phyloP scores from a whole-genome alignment of 129 eudicot species.

The Tagetes erecta region DNA sequence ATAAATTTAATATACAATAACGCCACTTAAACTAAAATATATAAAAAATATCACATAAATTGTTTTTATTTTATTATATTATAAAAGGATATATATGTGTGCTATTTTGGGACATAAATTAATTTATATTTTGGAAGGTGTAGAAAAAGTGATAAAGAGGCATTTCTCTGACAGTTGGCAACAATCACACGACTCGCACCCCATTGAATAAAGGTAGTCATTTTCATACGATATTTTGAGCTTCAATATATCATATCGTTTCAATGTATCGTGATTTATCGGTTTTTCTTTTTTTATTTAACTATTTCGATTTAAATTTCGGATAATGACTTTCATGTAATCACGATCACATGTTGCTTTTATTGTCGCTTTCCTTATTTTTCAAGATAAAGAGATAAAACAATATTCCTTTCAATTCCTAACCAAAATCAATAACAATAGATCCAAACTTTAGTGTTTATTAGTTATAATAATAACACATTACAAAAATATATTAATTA shows the following conservation, averaged over 20 bases:
- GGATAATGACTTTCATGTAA: conserved; percentile 29
- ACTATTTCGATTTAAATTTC: background rate
- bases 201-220: conserved; percentile 24
- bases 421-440: background rate
- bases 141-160: conserved; percentile 35
- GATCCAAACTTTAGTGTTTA: background rate
- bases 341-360: conserved; percentile 43
- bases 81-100: too few relatives aligned
- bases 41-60: too few relatives aligned
- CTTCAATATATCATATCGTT: conserved; percentile 28
- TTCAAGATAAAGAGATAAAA: conserved; percentile 24
- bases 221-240: conserved; percentile 21
- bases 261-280: conserved; percentile 15
- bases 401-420: background rate
- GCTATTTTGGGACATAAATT: background rate
- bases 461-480: background rate
- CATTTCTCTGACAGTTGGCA: conserved; percentile 41
- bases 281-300: background rate
- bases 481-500: too few relatives aligned
- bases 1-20: too few relatives aligned
- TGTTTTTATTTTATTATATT: too few relatives aligned
- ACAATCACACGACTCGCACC: conserved; percentile 48
- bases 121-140: conserved; percentile 21
- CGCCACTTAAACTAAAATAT: too few relatives aligned
- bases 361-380: conserved; percentile 37